Evolutionary conservation across 306 rosid species (phyloP).

Genomic region (Glycine tomentella): DNA sequence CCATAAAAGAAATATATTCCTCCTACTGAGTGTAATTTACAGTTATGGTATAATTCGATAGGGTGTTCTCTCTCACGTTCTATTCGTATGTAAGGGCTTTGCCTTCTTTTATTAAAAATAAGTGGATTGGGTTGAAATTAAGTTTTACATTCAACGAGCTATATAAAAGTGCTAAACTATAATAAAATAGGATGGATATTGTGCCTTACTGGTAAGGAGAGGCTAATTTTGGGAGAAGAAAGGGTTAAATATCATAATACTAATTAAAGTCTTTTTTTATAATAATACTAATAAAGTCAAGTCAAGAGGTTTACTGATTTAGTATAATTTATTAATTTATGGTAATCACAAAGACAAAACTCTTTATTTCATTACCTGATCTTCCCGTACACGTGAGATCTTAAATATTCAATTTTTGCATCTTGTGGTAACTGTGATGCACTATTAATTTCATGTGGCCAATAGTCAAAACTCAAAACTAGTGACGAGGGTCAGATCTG

Average conservation of each 20-base stretch:
- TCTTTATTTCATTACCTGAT: not conserved
- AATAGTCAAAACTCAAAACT: too few species aligned
- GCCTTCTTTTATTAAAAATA: too few species aligned
- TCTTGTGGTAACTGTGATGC: not conserved
- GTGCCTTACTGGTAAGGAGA: not conserved
- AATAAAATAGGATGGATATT: not conserved
- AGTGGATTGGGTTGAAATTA: not conserved
- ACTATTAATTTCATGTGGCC: too few species aligned
- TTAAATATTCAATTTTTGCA: not conserved
- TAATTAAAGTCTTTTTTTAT: too few species aligned
- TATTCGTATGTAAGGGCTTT: too few species aligned
- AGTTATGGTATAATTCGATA: too few species aligned
- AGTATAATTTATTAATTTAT: not conserved
- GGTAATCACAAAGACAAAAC: not conserved
- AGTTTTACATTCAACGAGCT: not conserved
- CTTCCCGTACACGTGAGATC: not conserved
- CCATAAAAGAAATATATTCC: too few species aligned
- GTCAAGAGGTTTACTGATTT: not conserved
- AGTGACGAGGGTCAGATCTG: too few species aligned
- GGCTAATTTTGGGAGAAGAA: not conserved
- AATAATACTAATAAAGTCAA: not conserved
- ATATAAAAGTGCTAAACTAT: not conserved
- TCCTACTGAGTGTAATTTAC: too few species aligned
- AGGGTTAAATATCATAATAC: not conserved
- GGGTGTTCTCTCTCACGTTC: too few species aligned